These are phyloP conservation scores for Fusarium sp. DNA, from an alignment of 2,329 filamentous ascomycete species.

Conservation along the genomic window DNA sequence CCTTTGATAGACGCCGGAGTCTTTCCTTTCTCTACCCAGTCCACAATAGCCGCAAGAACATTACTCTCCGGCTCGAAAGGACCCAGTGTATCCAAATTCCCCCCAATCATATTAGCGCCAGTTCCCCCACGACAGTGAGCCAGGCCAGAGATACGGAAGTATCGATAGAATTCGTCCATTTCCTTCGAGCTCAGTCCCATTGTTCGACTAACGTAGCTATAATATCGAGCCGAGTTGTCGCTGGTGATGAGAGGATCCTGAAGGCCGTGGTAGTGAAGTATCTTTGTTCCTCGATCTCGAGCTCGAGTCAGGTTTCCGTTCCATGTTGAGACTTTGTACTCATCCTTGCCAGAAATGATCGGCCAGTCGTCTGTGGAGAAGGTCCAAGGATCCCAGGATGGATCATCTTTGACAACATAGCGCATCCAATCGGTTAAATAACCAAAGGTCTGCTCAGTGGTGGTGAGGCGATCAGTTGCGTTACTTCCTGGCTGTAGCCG, in stretches of 20 bases:
- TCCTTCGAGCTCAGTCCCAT: constrained; percentile 47
- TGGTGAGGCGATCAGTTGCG: constrained; percentile 51
- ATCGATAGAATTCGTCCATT: constrained; percentile 65
- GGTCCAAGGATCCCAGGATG: constrained; percentile 46
- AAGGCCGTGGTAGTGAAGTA: constrained; percentile 63
- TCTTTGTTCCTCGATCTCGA: constrained; percentile 58
- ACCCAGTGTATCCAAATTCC: constrained; percentile 32
- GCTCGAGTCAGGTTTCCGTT: constrained; percentile 58
- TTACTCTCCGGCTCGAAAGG: neutral
- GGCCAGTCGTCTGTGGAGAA: constrained; percentile 48
- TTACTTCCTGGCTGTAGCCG: constrained; percentile 62
- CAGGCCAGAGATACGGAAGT: constrained; percentile 67
- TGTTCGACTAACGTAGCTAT: constrained; percentile 37
- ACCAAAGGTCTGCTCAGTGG: constrained; percentile 20
- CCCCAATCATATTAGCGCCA: constrained; percentile 58
- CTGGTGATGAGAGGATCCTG: constrained; percentile 27
- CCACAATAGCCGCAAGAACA: neutral
- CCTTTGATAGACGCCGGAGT: neutral
- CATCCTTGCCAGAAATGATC: constrained; percentile 41
- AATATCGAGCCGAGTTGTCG: constrained; percentile 45
- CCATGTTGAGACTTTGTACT: constrained; percentile 59
- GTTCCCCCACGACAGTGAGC: constrained; percentile 64
- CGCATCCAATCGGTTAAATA: constrained; percentile 51
- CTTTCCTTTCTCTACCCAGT: constrained; percentile 1
- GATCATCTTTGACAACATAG: constrained; percentile 59